Base-by-base conservation (phyloP, 176 grass and related monocot genomes). In the Oropetium thomaeum region DNA sequence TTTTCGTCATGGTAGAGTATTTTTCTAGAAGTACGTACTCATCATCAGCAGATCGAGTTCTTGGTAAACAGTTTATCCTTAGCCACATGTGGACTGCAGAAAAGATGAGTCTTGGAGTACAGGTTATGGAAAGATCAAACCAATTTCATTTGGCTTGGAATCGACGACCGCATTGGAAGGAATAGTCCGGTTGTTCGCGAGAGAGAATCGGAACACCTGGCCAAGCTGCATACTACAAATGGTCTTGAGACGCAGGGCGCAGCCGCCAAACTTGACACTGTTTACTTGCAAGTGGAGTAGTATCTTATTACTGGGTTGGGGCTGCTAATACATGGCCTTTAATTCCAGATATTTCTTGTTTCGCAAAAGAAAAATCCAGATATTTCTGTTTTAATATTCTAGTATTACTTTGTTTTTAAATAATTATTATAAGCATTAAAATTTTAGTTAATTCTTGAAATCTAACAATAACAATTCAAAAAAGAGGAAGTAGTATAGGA, bases 251-350 rank as follows among this genome's bases (percentile, higher is more conserved):
- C 22, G 49, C 26, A 27, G 10, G 32, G 4, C 5, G 17, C 41
- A 35, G 48, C 49, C 38, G 39, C 39, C 60, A 79, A 58, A 26
- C 16, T 79, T 85, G 68, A 79, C 59, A 39, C 16, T 79, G 59
- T 29, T 10, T 15, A 1, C 1, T 15, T 14, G 1, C 19, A 73
- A 31, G 14, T n/a, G n/a, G n/a, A n/a, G n/a, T n/a, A n/a, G n/a
- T 49, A 19, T 10, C 14, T 17, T 29, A 25, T 17, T 25, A 22
- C 10, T 60, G 32, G 52, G 12, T 34, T 13, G 16, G 29, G n/a
- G 54, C 51, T 54, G 14, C 43, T 52, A n/a, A n/a, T n/a, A n/a
- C 48, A 52, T 52, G 48, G 19, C 8, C 51, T n/a, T n/a, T n/a
- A n/a, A n/a, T 0, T 54, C 51, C 22, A 54, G 51, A 54, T 25